Conservation (phyloP, 2,329 filamentous ascomycete species). For the Epichloe brachyelytri region DNA sequence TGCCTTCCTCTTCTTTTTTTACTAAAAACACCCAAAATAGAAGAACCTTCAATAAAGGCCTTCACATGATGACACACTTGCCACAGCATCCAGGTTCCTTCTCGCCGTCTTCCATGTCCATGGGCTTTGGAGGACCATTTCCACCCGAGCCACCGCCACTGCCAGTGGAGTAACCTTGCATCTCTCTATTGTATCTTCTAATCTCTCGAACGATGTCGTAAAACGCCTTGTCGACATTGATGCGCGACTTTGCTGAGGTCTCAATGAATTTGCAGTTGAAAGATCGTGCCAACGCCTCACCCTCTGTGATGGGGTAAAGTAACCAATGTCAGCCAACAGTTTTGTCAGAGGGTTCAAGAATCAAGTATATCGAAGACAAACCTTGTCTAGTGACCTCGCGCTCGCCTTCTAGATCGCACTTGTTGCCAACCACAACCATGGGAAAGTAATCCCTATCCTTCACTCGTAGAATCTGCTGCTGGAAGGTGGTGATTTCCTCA, state of each 20-base stretch:
- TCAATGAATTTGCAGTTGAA: conserved; percentile 99
- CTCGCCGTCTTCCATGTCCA: conserved; percentile 63
- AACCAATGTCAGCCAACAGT: conserved; percentile 1
- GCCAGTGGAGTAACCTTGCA: conserved; percentile 71
- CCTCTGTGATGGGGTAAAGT: conserved; percentile 47
- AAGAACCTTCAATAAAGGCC: neutral
- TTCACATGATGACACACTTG: conserved; percentile 80
- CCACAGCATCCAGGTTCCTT: conserved; percentile 66
- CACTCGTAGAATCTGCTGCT: conserved; percentile 94
- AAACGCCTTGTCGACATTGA: conserved; percentile 97
- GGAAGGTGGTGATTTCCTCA: conserved; percentile 96
- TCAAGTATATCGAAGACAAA: conserved; percentile 29
- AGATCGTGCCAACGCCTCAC: conserved; percentile 68
- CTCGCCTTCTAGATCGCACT: conserved; percentile 93
- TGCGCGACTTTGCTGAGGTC: conserved; percentile 94
- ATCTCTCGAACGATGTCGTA: conserved; percentile 98
- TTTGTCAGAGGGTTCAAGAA: neutral
- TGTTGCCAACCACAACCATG: conserved; percentile 98
- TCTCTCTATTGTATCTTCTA: conserved; percentile 94
- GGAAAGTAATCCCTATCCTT: conserved; percentile 99
- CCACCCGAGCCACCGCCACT: conserved; percentile 51
- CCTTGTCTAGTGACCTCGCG: conserved; percentile 86
- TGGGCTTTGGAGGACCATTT: conserved; percentile 53
- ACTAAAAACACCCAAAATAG: neutral
- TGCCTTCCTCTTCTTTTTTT: neutral